Evolutionary conservation across 2,329 filamentous ascomycete species (phyloP).

Genomic region (Cladophialophora psammophila): DNA sequence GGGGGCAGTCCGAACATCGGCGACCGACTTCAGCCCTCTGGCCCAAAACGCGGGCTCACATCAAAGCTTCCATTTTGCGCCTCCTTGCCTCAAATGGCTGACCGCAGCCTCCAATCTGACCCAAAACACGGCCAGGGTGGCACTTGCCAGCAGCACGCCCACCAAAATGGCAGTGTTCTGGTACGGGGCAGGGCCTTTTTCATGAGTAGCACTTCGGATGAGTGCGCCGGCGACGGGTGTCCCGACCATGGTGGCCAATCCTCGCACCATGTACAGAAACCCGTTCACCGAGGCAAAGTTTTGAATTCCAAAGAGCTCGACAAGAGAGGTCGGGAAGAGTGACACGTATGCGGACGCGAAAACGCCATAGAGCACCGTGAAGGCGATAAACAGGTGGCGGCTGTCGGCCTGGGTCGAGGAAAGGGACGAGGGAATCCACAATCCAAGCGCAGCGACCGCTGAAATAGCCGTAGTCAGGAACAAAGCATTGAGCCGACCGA

Average conservation of each 20-base stretch:
- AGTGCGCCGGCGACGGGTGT: constrained; percentile 46
- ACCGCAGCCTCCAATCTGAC: constrained; percentile 41
- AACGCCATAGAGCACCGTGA: constrained; percentile 47
- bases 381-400: constrained; percentile 40
- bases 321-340: constrained; percentile 50
- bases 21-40: neutral
- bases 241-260: constrained; percentile 48
- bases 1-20: neutral
- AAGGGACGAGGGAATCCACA: constrained; percentile 40
- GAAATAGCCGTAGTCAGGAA: constrained; percentile 45
- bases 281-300: constrained; percentile 50
- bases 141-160: constrained; percentile 42
- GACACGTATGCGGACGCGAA: constrained; percentile 48
- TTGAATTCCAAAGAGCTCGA: constrained; percentile 50
- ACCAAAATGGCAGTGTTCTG: constrained; percentile 42
- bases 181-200: constrained; percentile 43
- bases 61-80: constrained; percentile 13
- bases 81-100: neutral
- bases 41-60: no score
- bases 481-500: constrained; percentile 51
- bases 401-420: constrained; percentile 36
- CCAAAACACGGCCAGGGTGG: constrained; percentile 43
- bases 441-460: constrained; percentile 40
- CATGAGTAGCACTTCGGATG: constrained; percentile 27
- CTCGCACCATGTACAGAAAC: constrained; percentile 49